These are phyloP conservation scores for Scheffersomyces lignosus DNA, from an alignment of 805 yeast species.

Conservation along the genomic window DNA sequence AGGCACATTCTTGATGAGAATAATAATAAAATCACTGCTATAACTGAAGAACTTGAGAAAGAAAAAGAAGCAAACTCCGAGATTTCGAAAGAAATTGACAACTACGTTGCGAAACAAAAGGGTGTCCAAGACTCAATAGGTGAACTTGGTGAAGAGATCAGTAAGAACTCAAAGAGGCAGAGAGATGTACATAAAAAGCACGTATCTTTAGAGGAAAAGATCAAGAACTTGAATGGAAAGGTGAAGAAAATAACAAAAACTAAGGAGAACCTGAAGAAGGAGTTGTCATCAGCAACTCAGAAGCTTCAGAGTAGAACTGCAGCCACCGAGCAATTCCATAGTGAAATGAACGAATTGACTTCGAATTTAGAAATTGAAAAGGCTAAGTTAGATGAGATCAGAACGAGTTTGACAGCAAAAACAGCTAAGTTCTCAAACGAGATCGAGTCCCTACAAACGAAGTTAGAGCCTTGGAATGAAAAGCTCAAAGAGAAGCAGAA, in stretches of 20 bases:
- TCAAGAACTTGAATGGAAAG: conserved; percentile 62
- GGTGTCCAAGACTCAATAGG: conserved; percentile 25
- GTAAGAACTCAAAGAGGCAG: conserved; percentile 24
- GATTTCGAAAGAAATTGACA: conserved; percentile 17
- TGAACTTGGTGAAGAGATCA: conserved; percentile 22
- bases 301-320: conserved; percentile 47
- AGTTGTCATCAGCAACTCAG: conserved; percentile 44
- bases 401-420: conserved; percentile 66
- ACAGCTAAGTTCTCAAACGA: conserved; percentile 67
- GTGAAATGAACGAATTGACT: conserved; percentile 47
- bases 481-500: conserved; percentile 63
- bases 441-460: conserved; percentile 60
- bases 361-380: conserved; percentile 53
- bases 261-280: conserved; percentile 46
- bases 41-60: conserved; percentile 40
- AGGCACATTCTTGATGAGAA: conserved; percentile 40
- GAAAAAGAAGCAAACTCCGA: conserved; percentile 46
- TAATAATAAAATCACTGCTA: conserved; percentile 33
- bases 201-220: conserved; percentile 74
- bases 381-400: conserved; percentile 57
- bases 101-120: conserved; percentile 33
- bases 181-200: conserved; percentile 45
- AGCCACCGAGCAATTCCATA: conserved; percentile 44
- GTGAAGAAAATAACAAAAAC: conserved; percentile 59
- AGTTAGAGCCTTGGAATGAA: conserved; percentile 82